Evolutionary conservation across 768 basidiomycete genomes (phyloP), one percentile per base, ranked within the genome.

Genomic region (Nidularia sp.): DNA sequence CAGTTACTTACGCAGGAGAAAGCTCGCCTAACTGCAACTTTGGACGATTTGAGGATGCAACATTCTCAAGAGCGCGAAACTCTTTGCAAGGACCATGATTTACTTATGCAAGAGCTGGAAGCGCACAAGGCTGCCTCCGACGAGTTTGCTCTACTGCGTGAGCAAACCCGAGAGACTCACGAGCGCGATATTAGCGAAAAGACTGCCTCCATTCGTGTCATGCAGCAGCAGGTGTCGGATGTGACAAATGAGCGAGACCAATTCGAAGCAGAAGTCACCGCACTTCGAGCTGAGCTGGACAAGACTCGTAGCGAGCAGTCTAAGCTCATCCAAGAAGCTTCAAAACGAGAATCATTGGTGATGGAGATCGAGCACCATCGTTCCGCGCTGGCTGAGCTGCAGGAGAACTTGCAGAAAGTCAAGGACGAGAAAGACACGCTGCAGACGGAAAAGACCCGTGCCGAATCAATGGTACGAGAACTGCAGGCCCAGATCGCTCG

Each of bases 351-450:
- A 58, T 85, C 87, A 13, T 75, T 91, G 35, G 81, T 80, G 7
- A 76, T 79, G 18, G 90, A 94, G 61, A 72, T 93, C 34, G 90
- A 93, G 59, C 81, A 76, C 34, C 88, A 90, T 65, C 88, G 88
- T 25, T 85, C 84, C 6, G 73, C 84, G 31, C 73, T 93, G 12
- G 84, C 85, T 25, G 90, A 93, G 59, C 70, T 86, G 66, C 90
- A 92, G 58, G 85, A 87, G 54, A 84, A 80, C 56, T 71, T 93
- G 25, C 88, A 90, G 65, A 82, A 79, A 45, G 82, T 84, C 61
- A 89, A 88, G 70, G 86, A 92, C 60, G 90, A 92, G 70, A 89
- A 88, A 66, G 92, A 90, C 63, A 75, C 61, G 12, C 72, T 94
- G 12, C 88, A 86, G 53, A 72, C 78, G 6, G 90, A 94, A 71